Percentiles rank a stretch among this genome's conserved stretches.
phyloP scores from a whole-genome alignment of 768 basidiomycete genomes.

The Suillus fuscotomentosus region DNA sequence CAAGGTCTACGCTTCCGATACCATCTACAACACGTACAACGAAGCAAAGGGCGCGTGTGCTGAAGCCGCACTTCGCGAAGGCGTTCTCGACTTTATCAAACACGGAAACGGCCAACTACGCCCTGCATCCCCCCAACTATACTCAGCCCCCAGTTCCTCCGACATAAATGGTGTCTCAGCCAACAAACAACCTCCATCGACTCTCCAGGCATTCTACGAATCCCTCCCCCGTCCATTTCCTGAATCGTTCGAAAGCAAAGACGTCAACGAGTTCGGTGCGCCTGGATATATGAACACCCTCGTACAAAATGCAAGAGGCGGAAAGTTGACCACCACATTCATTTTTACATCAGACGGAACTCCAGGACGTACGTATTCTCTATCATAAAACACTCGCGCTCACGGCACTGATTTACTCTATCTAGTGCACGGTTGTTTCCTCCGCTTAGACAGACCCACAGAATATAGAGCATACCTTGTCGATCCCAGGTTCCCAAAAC shows the following conservation, averaged over 20 bases:
- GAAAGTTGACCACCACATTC: slow-evolving; percentile 41
- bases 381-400: background rate
- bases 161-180: slow-evolving; percentile 7
- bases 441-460: slow-evolving; percentile 53
- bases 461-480: slow-evolving; percentile 58
- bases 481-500: slow-evolving; percentile 60
- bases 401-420: background rate
- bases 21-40: slow-evolving; percentile 36
- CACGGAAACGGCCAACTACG: slow-evolving; percentile 50
- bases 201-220: slow-evolving; percentile 63
- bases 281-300: slow-evolving; percentile 51
- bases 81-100: slow-evolving; percentile 57
- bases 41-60: slow-evolving; percentile 58
- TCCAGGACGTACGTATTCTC: slow-evolving; percentile 40
- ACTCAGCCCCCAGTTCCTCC: slow-evolving; percentile 3
- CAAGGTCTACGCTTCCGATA: slow-evolving; percentile 51
- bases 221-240: slow-evolving; percentile 64
- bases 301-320: slow-evolving; percentile 52
- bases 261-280: slow-evolving; percentile 52
- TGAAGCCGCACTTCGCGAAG: slow-evolving; percentile 48
- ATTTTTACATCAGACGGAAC: slow-evolving; percentile 42
- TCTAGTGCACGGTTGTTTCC: slow-evolving; percentile 60
- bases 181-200: slow-evolving; percentile 25
- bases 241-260: slow-evolving; percentile 46
- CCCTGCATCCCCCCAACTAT: slow-evolving; percentile 27